phyloP scores from a whole-genome alignment of 805 yeast species.

The Sugiyamaella boreocaroliniensis region DNA sequence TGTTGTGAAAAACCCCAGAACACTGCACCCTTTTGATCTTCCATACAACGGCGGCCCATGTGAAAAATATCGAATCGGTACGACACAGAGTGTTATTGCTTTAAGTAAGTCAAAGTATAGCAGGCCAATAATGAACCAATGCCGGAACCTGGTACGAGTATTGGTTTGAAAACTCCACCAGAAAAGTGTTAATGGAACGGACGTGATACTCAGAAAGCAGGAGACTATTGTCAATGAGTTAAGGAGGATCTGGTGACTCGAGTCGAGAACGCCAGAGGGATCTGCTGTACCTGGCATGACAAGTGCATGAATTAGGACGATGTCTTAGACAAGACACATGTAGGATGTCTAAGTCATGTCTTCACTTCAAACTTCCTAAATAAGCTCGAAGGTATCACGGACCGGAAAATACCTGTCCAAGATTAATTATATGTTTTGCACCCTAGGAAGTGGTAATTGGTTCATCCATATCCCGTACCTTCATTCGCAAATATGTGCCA shows the following conservation, averaged over 20 bases:
- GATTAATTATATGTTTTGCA: too few relatives aligned
- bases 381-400: too few relatives aligned
- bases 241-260: not conserved
- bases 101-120: constrained; percentile 66
- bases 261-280: not conserved
- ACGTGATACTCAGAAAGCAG: constrained; percentile 8
- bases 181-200: constrained; percentile 8
- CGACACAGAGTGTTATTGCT: constrained; percentile 59
- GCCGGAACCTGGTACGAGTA: constrained; percentile 18
- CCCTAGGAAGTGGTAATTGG: too few relatives aligned
- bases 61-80: constrained; percentile 38
- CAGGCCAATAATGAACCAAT: constrained; percentile 56
- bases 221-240: constrained; percentile 8
- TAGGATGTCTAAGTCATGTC: too few relatives aligned
- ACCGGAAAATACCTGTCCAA: too few relatives aligned
- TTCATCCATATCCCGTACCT: too few relatives aligned
- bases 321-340: too few relatives aligned
- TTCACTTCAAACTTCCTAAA: too few relatives aligned
- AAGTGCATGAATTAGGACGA: not conserved
- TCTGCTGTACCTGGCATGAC: not conserved
- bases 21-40: constrained; percentile 49
- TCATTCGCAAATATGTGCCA: too few relatives aligned
- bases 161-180: constrained; percentile 11
- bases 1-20: constrained; percentile 74
- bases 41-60: constrained; percentile 35